Percentiles rank a stretch among this genome's conserved stretches.
Conservation (phyloP, 2,329 filamentous ascomycete species). For the Juglanconis sp. region DNA sequence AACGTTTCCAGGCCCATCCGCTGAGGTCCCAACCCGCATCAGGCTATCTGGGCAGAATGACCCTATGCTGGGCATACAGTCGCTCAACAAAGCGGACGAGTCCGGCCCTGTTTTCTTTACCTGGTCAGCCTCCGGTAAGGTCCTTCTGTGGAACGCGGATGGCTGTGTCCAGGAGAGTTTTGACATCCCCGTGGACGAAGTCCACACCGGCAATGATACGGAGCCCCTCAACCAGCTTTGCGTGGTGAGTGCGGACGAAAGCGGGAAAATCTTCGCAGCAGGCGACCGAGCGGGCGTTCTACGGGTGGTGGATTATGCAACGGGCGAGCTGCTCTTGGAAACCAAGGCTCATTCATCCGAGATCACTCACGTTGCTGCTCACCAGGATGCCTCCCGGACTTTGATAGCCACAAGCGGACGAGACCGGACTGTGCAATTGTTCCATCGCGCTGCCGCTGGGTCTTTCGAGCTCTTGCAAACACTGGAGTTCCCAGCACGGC, state of each 20-base stretch:
- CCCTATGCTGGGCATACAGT: slow-evolving; percentile 69
- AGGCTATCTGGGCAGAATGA: slow-evolving; percentile 62
- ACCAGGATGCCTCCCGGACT: slow-evolving; percentile 57
- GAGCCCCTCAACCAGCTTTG: slow-evolving; percentile 58
- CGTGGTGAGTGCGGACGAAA: slow-evolving; percentile 56
- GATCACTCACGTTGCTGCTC: slow-evolving; percentile 76
- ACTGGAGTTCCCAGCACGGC: slow-evolving; percentile 85
- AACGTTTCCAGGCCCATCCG: slow-evolving; percentile 38
- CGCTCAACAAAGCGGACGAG: slow-evolving; percentile 58
- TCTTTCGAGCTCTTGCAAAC: slow-evolving; percentile 82
- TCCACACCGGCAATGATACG: slow-evolving; percentile 44
- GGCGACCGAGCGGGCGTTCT: slow-evolving; percentile 87
- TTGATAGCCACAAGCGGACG: slow-evolving; percentile 80
- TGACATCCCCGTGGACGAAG: slow-evolving; percentile 67
- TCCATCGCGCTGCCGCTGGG: slow-evolving; percentile 55
- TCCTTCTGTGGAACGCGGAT: slow-evolving; percentile 78
- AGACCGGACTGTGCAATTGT: slow-evolving; percentile 93
- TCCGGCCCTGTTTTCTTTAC: slow-evolving; percentile 76
- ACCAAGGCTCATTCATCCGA: slow-evolving; percentile 85
- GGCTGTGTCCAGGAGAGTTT: slow-evolving; percentile 66
- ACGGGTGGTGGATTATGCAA: slow-evolving; percentile 62
- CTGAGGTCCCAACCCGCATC: slow-evolving; percentile 41
- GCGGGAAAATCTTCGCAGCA: slow-evolving; percentile 67
- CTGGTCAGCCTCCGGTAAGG: slow-evolving; percentile 77
- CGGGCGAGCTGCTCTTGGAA: slow-evolving; percentile 61